Evolutionary conservation across 768 basidiomycete genomes (phyloP), one percentile per base, ranked within the genome.

Genomic region (Rhizopogon vesiculosus): DNA sequence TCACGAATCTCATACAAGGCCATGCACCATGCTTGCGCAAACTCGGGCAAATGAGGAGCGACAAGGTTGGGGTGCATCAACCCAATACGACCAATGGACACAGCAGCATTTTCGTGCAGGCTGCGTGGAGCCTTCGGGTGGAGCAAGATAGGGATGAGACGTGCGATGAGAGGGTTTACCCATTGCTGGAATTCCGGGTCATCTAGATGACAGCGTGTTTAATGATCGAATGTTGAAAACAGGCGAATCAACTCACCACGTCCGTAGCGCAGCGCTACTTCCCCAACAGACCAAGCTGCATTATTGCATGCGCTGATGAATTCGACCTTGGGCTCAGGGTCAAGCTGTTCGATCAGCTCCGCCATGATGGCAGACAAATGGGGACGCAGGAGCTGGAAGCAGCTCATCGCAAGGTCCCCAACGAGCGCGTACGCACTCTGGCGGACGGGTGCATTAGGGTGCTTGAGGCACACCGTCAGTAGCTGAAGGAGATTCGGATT

Each of bases 221-320:
- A 54, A 60, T 56, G 38, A 55, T 55, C 18, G 15, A 45, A 41
- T 42, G 50, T 45, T 13, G 7, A 51, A 16, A 19, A 12, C 18
- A 18, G 43, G 19, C 4, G 62, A 52, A 31, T 52, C 53, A 13
- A 67, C 80, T 55, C 66, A 89, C 91, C 87, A 61, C 84, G 78
- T 51, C 93, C 91, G 67, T 91, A 94, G 45, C 93, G 91, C 59
- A 99, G 74, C 7, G 97, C 93, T 33, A 99, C 93, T 72, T 99
- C 97, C 43, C 97, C 97, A 29, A 97, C 94, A n/a, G 93, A 94
- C 97, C 97, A 99, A 1, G 96, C 96, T 9, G 97, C 97, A 67
- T 99, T 99, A 72, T 99, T 99, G 69, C 93, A 95, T 5, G 96
- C 97, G 61, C 93, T 95, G 59, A 98, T 85, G 65, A 94, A 93